Evolutionary conservation across 2,329 filamentous ascomycete genomes (phyloP), one percentile per base, ranked within the genome.

Genomic region (Lecanosticta acicola): DNA sequence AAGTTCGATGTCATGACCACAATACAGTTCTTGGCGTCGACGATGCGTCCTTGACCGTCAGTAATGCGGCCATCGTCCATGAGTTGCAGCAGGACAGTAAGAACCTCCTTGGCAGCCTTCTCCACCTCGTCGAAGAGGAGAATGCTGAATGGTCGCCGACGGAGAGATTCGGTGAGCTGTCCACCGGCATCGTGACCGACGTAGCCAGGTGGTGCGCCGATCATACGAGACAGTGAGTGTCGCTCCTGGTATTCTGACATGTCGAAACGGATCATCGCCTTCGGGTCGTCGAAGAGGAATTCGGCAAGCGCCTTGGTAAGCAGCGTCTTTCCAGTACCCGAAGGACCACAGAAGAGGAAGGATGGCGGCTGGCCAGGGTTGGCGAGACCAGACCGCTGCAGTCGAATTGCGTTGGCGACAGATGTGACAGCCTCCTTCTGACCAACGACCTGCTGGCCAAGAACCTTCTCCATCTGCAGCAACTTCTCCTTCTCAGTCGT

Each of bases 201-300:
- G 58, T 98, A 98, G 54, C 93, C 93, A 3, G 93, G 93, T 16
- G 93, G 93, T 16, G 93, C 90, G 65, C 93, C 93, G 59, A 98
- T 98, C 88, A 98, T 96, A 50, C 93, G 83, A 66, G 88, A 94
- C 11, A 98, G 79, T 0, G 91, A 85, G 67, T 98, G 93, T 3
- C 91, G 84, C 70, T 98, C 93, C 69, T 98, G 94, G 68, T 98
- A 98, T 69, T 98, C 93, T 3, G 91, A 97, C 93, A 98, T 98
- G 66, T 98, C 93, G 72, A 98, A 94, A 32, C 93, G 85, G 60
- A 98, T 95, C 93, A 98, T 97, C 26, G 91, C 76, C 73, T 96
- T 96, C 19, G 91, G 73, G 59, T 98, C 93, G 65, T 98, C 93
- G 72, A 98, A 98, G 20, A 98, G 76, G 74, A 98, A 98, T 68